Conservation (phyloP, 495 filamentous ascomycete genomes). For the Xylaria acuta region DNA sequence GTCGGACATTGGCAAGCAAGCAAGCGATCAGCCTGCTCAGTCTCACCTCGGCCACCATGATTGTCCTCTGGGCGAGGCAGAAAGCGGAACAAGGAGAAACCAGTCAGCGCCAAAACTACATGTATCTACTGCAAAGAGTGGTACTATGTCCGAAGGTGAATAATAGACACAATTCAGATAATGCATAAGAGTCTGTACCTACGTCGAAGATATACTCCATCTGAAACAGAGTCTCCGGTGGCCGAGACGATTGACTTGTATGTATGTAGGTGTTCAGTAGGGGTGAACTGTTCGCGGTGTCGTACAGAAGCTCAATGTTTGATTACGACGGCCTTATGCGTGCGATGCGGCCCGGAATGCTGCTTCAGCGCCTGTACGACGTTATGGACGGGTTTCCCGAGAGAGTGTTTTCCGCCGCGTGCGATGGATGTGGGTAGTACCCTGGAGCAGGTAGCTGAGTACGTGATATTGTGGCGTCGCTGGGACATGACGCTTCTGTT, state of each 20-base stretch:
- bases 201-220: neutral
- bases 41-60: conserved; percentile 1
- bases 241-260: neutral
- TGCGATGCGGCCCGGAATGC: conserved; percentile 4
- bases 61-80: neutral
- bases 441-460: neutral
- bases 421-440: neutral
- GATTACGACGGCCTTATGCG: neutral
- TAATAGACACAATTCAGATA: neutral
- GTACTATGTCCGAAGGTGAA: neutral
- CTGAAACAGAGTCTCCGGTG: conserved; percentile 8
- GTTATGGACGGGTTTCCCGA: neutral
- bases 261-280: too few species aligned
- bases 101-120: neutral
- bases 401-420: neutral
- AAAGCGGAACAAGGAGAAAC: neutral
- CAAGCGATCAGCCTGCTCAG: neutral
- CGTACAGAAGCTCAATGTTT: conserved; percentile 13
- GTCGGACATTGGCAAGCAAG: neutral
- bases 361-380: conserved; percentile 2
- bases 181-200: neutral
- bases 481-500: neutral
- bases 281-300: neutral
- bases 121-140: neutral
- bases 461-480: conserved; percentile 3